Base-by-base conservation (phyloP, 164 flowering plant species). In the Nelumbo lutea region DNA sequence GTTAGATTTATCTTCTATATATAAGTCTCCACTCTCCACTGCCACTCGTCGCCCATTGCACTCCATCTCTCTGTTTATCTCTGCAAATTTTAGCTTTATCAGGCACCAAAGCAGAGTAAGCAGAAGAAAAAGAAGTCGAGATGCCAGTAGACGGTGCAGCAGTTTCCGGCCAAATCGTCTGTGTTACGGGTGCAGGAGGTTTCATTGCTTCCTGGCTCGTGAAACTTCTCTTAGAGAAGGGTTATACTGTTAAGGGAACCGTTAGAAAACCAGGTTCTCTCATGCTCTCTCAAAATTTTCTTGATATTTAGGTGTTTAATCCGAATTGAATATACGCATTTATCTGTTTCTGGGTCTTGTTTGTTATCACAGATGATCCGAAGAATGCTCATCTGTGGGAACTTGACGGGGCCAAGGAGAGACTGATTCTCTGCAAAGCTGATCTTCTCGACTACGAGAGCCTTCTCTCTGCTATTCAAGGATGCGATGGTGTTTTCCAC, bases 151-250 rank as follows among this genome's bases (percentile, higher is more conserved):
- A 77, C 61, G 59, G 52, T 68, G 63, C 81, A 11, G 48, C 82
- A 4, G 73, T 44, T 10, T 46, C 76, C 64, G 79, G 82, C 57
- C 78, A 78, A 59, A 85, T 86, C 43, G 85, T 91, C 1, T 91
- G 95, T 64, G 97, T 91, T 69, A 89, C 97, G 57, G 97, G 97
- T 41, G 95, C 95, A 48, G 95, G 91, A 4, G 97, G 97, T 1
- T 91, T 82, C 79, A 84, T 89, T 65, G 95, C 95, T 14, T 91
- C 97, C 2, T 91, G 97, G 97, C 72, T 88, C 3, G 93, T 91
- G 59, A 89, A 91, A 68, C 76, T 86, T 2, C 89, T 91, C 65
- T 82, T 89, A 6, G 83, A 86, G 44, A 78, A 60, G 39, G 95
- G 95, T 55, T 91, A 91, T 69, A 76, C 80, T 7, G 97, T 91